Percentiles rank a stretch among this genome's conserved stretches.
Conservation (phyloP, 2,329 filamentous ascomycete genomes). For the Penicillium capsulatum region DNA sequence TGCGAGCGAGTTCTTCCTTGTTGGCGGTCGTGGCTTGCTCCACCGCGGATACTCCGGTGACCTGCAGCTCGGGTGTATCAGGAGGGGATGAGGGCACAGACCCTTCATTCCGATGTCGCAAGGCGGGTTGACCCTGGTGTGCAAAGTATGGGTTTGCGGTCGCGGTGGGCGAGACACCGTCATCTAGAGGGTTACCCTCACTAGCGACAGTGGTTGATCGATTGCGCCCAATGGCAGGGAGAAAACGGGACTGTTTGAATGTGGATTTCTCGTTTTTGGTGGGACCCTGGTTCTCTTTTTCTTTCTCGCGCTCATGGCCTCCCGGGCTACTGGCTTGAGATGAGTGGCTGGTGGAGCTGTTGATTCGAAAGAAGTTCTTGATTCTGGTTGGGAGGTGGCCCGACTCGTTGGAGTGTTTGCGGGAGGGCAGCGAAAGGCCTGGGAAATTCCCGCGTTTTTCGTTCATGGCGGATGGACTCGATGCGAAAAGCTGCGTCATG, state of each 20-base stretch:
- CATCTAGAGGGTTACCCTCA: slow-evolving; percentile 86
- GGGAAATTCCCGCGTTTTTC: slow-evolving; percentile 48
- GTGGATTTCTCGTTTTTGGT: slow-evolving; percentile 62
- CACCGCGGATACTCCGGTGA: slow-evolving; percentile 62
- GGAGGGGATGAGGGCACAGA: slow-evolving; percentile 90
- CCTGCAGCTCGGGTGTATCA: slow-evolving; percentile 76
- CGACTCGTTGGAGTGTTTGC: slow-evolving; percentile 42
- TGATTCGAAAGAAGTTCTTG: slow-evolving; percentile 67
- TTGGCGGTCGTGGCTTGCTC: slow-evolving; percentile 70
- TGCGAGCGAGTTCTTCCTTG: slow-evolving; percentile 90
- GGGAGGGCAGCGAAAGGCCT: slow-evolving; percentile 43
- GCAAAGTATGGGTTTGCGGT: slow-evolving; percentile 96
- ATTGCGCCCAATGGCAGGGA: slow-evolving; percentile 80
- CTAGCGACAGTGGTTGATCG: slow-evolving; percentile 87
- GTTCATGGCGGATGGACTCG: slow-evolving; percentile 39
- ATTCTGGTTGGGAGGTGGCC: slow-evolving; percentile 59
- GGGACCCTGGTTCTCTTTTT: slow-evolving; percentile 41
- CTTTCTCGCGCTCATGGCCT: slow-evolving; percentile 28
- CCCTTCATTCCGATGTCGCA: slow-evolving; percentile 91
- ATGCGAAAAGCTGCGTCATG: slow-evolving; percentile 45
- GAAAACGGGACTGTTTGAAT: slow-evolving; percentile 82
- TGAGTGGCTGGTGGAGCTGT: slow-evolving; percentile 48
- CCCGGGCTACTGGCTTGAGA: slow-evolving; percentile 33
- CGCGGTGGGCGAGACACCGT: slow-evolving; percentile 83
- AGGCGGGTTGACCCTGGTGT: slow-evolving; percentile 87